Conservation (phyloP, 352 stramenopile species). For the Albugo laibachii region DNA sequence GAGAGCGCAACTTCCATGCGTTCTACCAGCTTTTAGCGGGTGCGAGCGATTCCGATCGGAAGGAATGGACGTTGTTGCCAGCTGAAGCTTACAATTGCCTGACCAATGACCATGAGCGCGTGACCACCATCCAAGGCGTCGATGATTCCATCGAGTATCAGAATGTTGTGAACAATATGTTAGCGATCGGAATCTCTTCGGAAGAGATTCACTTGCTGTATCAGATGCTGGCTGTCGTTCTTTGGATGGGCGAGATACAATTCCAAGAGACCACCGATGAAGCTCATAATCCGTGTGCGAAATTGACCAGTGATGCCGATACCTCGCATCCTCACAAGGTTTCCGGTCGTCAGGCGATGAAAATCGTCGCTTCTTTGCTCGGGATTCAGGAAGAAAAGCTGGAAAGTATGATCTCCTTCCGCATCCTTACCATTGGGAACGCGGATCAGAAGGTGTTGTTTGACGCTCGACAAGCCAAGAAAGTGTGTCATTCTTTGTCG, state of each 20-base stretch:
- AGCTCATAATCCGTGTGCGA: slow-evolving; percentile 15
- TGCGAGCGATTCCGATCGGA: slow-evolving; percentile 23
- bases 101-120: slow-evolving; percentile 26
- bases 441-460: slow-evolving; percentile 64
- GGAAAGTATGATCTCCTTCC: slow-evolving; percentile 53
- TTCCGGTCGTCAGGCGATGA: slow-evolving; percentile 25
- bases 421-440: slow-evolving; percentile 59
- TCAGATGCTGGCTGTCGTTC: slow-evolving; percentile 52
- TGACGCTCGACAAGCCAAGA: slow-evolving; percentile 50
- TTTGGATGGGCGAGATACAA: slow-evolving; percentile 70
- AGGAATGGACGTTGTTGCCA: slow-evolving; percentile 29
- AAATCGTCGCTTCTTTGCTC: slow-evolving; percentile 33
- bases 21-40: slow-evolving; percentile 85
- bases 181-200: slow-evolving; percentile 36
- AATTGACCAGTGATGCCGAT: slow-evolving; percentile 47
- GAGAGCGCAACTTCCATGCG: slow-evolving; percentile 86
- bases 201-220: slow-evolving; percentile 57
- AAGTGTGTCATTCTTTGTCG: slow-evolving; percentile 70
- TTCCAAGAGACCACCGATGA: slow-evolving; percentile 37
- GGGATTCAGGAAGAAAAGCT: slow-evolving; percentile 39
- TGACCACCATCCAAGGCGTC: slow-evolving; percentile 33
- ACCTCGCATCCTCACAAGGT: slow-evolving; percentile 40
- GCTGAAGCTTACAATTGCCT: slow-evolving; percentile 46
- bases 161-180: slow-evolving; percentile 26
- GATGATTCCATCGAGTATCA: slow-evolving; percentile 52